Evolutionary conservation across 2,329 filamentous ascomycete species (phyloP).

Genomic region (Fusarium pseudonygamai): DNA sequence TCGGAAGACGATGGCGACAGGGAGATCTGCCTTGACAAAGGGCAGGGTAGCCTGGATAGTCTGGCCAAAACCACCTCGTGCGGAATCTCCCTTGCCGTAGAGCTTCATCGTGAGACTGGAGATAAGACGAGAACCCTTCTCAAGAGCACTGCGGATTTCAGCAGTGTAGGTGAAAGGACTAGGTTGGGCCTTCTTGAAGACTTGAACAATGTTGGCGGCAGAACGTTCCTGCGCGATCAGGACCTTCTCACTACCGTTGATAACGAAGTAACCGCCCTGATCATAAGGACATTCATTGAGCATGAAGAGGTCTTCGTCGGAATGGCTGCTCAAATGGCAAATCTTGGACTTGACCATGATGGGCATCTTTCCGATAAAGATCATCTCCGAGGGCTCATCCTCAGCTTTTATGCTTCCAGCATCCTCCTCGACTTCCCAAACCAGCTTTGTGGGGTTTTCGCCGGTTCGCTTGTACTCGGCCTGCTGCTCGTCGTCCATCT

Average conservation of each 20-base stretch:
- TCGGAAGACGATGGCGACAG: constrained; percentile 94
- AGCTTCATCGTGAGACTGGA: constrained; percentile 93
- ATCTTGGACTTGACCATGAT: constrained; percentile 99
- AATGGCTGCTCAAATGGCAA: constrained; percentile 85
- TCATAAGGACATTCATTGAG: constrained; percentile 98
- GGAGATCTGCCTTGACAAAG: constrained; percentile 93
- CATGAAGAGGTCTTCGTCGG: constrained; percentile 86
- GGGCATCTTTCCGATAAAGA: constrained; percentile 94
- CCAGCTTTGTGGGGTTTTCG: constrained; percentile 65
- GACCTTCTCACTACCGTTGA: constrained; percentile 99
- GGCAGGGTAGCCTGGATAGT: constrained; percentile 92
- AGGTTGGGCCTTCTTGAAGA: constrained; percentile 97
- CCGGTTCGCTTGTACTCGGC: constrained; percentile 64
- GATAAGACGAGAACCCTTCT: constrained; percentile 94
- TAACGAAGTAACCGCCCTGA: constrained; percentile 98
- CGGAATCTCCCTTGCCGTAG: constrained; percentile 85
- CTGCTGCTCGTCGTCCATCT: constrained; percentile 73
- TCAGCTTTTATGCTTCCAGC: constrained; percentile 64
- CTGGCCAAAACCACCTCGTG: constrained; percentile 79
- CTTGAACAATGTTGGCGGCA: constrained; percentile 97
- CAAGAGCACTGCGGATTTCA: constrained; percentile 94
- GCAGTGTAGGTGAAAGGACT: constrained; percentile 92
- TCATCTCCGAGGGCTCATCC: constrained; percentile 69
- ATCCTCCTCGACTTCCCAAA: constrained; percentile 69
- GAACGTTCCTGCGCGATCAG: constrained; percentile 97